Conservation (phyloP, 2,329 filamentous ascomycete genomes). For the Fusarium falciforme region DNA sequence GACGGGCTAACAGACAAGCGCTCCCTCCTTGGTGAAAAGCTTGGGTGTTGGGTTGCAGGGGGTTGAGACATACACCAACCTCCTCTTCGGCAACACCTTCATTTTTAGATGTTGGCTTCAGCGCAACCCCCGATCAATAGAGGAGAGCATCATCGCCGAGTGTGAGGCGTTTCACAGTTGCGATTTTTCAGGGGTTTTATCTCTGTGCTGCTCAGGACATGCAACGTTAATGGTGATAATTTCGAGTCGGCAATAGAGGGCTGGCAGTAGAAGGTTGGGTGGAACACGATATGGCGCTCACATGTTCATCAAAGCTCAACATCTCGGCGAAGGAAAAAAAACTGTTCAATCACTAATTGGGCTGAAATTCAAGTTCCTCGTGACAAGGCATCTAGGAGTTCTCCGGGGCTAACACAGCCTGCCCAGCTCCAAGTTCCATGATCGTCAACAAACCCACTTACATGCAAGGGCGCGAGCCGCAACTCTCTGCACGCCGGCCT, state of each 20-base stretch:
- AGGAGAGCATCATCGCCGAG: not conserved
- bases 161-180: not conserved
- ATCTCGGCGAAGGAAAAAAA: not conserved
- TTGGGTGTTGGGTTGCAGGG: not conserved
- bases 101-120: not conserved
- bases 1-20: not conserved
- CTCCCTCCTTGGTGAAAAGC: not conserved
- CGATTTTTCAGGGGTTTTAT: not conserved
- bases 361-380: not conserved
- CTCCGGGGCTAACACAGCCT: slow-evolving; percentile 3
- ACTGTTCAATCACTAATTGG: not conserved
- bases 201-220: not conserved
- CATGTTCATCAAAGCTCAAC: not conserved
- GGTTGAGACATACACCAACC: slow-evolving; percentile 9
- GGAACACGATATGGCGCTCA: not conserved
- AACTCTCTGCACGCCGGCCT: slow-evolving; percentile 14
- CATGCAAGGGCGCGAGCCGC: slow-evolving; percentile 20
- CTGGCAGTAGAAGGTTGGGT: not conserved
- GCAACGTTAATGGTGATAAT: not conserved
- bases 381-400: not conserved
- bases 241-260: not conserved
- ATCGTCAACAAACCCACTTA: slow-evolving; percentile 16
- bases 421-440: slow-evolving; percentile 4
- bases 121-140: not conserved
- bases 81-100: not conserved